phyloP scores from a whole-genome alignment of 306 rosid species.

The Heteromeles arbutifolia region DNA sequence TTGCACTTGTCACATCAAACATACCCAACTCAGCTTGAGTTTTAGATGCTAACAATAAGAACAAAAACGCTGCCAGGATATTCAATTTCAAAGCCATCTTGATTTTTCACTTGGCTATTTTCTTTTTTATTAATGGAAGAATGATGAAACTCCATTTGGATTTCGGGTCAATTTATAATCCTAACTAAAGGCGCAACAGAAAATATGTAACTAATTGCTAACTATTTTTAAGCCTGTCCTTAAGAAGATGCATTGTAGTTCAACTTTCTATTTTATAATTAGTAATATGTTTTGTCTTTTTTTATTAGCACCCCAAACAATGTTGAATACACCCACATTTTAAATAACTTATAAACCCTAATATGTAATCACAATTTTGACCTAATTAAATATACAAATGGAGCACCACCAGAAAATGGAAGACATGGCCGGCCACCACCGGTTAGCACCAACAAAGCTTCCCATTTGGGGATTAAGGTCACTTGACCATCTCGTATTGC shows the following conservation, averaged over 20 bases:
- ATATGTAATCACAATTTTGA: too few species aligned
- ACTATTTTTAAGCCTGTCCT: neutral
- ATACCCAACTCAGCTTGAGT: neutral
- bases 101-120: neutral
- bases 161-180: neutral
- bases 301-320: too few species aligned
- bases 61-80: neutral
- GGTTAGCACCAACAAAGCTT: too few species aligned
- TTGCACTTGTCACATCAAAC: neutral
- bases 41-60: neutral
- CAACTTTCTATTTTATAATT: neutral
- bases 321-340: too few species aligned
- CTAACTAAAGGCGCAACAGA: neutral
- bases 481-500: too few species aligned
- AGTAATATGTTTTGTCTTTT: too few species aligned
- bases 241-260: neutral
- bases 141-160: neutral
- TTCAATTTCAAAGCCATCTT: neutral
- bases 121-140: neutral
- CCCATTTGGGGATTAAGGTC: too few species aligned
- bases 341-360: too few species aligned
- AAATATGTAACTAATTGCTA: neutral
- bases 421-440: too few species aligned
- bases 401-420: too few species aligned
- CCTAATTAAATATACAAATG: too few species aligned